Evolutionary conservation across 768 basidiomycete genomes (phyloP).

Genomic region (Vararia minispora): DNA sequence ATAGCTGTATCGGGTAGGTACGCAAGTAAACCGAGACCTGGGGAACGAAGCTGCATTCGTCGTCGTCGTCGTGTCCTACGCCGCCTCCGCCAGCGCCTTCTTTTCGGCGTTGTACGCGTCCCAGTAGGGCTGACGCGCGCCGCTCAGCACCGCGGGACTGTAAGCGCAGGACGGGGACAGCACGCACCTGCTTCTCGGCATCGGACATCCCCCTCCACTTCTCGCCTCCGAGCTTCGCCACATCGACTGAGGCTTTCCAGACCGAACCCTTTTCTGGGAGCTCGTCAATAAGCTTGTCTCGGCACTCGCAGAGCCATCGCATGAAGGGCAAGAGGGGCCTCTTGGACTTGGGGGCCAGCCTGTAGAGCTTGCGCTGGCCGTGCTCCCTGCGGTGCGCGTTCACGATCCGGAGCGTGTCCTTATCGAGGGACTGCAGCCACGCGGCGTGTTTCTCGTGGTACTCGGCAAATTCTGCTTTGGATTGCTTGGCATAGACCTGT

Average conservation of each 20-base stretch:
- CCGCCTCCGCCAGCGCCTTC: too few species aligned
- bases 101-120: too few species aligned
- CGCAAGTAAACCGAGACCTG: too few species aligned
- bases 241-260: too few species aligned
- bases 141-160: too few species aligned
- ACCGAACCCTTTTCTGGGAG: not conserved
- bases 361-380: not conserved
- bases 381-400: slow-evolving; percentile 7
- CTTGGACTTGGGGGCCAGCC: not conserved
- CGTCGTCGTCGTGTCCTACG: too few species aligned
- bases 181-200: slow-evolving; percentile 14
- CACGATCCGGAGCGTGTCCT: slow-evolving; percentile 3
- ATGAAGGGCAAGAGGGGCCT: not conserved
- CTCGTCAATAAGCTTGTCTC: not conserved
- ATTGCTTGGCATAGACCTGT: slow-evolving; percentile 5
- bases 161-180: too few species aligned
- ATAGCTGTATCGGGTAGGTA: too few species aligned
- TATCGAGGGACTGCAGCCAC: slow-evolving; percentile 6
- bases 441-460: not conserved
- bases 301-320: slow-evolving; percentile 5
- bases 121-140: too few species aligned
- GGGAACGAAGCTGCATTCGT: too few species aligned
- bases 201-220: slow-evolving; percentile 8
- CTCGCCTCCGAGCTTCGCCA: too few species aligned
- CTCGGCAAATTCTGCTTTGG: not conserved